phyloP scores from a whole-genome alignment of 1,284 basidiomycete genomes.

The Ustilago crameri region DNA sequence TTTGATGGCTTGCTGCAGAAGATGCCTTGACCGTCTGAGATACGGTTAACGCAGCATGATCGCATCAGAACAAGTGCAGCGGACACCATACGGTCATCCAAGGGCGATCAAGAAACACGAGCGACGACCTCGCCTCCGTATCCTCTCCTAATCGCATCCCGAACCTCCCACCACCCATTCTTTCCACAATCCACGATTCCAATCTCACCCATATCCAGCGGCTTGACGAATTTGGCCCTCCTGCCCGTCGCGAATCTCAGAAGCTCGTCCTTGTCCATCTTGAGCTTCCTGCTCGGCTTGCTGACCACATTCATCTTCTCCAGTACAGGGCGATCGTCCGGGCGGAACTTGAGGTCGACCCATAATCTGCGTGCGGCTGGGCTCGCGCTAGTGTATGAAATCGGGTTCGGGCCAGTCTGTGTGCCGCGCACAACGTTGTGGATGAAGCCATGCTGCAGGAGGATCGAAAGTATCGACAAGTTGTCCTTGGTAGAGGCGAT shows the following conservation, averaged over 20 bases:
- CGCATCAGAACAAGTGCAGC: background rate
- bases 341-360: constrained; percentile 87
- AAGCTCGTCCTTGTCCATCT: constrained; percentile 79
- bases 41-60: background rate
- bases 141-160: constrained; percentile 69
- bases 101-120: constrained; percentile 57
- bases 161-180: constrained; percentile 70
- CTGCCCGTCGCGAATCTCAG: constrained; percentile 74
- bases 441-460: constrained; percentile 86
- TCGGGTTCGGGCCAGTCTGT: constrained; percentile 75
- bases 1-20: no score
- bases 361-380: constrained; percentile 73
- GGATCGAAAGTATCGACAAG: constrained; percentile 82
- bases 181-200: constrained; percentile 79
- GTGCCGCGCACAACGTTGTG: constrained; percentile 83
- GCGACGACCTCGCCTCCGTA: constrained; percentile 69
- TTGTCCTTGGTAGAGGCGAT: constrained; percentile 84
- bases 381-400: constrained; percentile 73
- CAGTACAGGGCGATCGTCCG: constrained; percentile 82
- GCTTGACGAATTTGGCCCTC: constrained; percentile 73
- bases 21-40: no score
- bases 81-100: background rate
- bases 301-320: constrained; percentile 78
- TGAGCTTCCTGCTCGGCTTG: constrained; percentile 79
- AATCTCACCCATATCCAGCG: constrained; percentile 86